Base-by-base conservation (phyloP, 805 yeast species). In the Teunomyces gatunensis region DNA sequence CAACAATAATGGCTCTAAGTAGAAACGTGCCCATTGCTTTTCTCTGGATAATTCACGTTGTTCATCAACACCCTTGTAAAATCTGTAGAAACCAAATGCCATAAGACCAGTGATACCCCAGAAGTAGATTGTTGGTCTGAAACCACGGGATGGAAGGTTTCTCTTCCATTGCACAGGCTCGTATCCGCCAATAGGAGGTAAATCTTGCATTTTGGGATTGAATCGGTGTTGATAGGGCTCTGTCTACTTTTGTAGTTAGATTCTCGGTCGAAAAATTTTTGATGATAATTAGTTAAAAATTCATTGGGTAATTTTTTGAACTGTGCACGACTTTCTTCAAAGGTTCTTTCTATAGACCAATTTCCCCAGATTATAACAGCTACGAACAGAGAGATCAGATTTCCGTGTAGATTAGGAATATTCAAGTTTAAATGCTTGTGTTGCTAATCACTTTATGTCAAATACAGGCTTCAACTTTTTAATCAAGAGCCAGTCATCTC, bases 401-500 rank as follows among this genome's bases (percentile, higher is more conserved):
- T 32, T 32, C 10, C 21, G 42, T 12, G 30, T 23, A 39, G 29
- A 39, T 21, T 39, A 20, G 13, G 18, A 18, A 18, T 21, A 23
- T 25, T 21, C 15, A 41, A 12, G 21, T 11, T 41, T 23, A 21
- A 23, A 23, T 37, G 25, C 20, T 21, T 12, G 40, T 6, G 12
- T 20, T 18, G 15, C 17, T 12, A 27, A 44, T 57, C 70, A 84
- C 68, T 83, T 81, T 56, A 94, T 92, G 64, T 89, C 96, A 60
- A 94, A 87, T 40, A 89, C 79, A 40, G 90, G 81, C 74, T 94
- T 94, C 72, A 94, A 80, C 62, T 87, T 85, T 77, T 87, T 88
- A 62, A 94, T 78, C 67, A 94, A 78, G 51, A 92, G 64, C 99
- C 99, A 94, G 69, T 94, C 99, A 42, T 91, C 96, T 69, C 96